Conservation (phyloP, 305 asterid species). For the Fraxinus sp. region DNA sequence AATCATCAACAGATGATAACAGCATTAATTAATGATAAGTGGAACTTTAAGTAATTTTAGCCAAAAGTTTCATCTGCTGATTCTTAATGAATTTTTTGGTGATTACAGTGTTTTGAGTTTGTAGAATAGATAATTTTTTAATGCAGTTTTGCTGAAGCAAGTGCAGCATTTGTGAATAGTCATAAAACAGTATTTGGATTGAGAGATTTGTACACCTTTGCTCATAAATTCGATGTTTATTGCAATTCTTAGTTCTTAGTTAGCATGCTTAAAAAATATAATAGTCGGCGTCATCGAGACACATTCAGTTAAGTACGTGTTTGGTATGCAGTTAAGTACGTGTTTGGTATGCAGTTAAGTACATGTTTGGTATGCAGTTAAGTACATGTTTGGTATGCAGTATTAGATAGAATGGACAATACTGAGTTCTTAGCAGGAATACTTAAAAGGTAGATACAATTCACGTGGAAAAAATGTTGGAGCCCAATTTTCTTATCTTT, state of each 20-base stretch:
- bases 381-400: neutral
- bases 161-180: slow-evolving; percentile 45
- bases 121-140: slow-evolving; percentile 36
- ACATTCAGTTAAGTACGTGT: neutral
- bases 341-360: neutral
- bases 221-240: slow-evolving; percentile 27
- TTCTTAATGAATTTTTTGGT: slow-evolving; percentile 42
- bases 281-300: neutral
- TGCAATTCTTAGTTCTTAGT: slow-evolving; percentile 8
- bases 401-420: neutral
- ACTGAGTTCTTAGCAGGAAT: neutral
- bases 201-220: slow-evolving; percentile 33
- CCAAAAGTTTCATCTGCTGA: slow-evolving; percentile 7
- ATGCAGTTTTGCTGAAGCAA: slow-evolving; percentile 35
- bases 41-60: slow-evolving; percentile 24
- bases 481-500: too few relatives aligned
- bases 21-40: slow-evolving; percentile 27
- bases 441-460: too few relatives aligned
- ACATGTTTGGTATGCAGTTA: too few relatives aligned
- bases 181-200: slow-evolving; percentile 38
- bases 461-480: too few relatives aligned
- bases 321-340: neutral
- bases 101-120: slow-evolving; percentile 27
- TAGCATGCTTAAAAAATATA: neutral
- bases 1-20: slow-evolving; percentile 53